Conservation (phyloP, 2,329 filamentous ascomycete genomes). For the Plectosphaerella plurivora region DNA sequence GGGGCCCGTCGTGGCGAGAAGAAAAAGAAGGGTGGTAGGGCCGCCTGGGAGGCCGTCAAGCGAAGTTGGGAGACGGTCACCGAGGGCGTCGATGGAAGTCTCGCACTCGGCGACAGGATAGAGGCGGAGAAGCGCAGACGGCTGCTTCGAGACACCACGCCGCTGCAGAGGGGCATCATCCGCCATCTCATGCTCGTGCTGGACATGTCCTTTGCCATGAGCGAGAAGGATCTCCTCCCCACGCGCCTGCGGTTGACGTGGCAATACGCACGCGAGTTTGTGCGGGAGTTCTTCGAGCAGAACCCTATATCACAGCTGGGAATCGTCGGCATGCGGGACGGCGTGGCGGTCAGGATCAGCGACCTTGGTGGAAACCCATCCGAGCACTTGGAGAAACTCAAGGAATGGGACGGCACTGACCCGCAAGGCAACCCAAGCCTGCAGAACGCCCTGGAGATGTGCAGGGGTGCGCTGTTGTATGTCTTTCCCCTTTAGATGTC, state of each 20-base stretch:
- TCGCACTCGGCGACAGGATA: constrained; percentile 69
- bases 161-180: constrained; percentile 93
- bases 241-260: constrained; percentile 80
- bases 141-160: constrained; percentile 87
- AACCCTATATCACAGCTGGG: constrained; percentile 96
- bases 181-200: constrained; percentile 89
- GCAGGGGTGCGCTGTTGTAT: constrained; percentile 81
- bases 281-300: constrained; percentile 94
- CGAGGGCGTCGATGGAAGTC: constrained; percentile 74
- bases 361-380: constrained; percentile 89
- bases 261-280: constrained; percentile 80
- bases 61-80: constrained; percentile 70
- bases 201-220: constrained; percentile 91
- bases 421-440: constrained; percentile 73
- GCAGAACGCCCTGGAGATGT: constrained; percentile 96
- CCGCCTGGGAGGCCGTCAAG: constrained; percentile 63
- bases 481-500: constrained; percentile 16
- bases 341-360: constrained; percentile 78
- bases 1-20: constrained; percentile 17
- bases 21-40: constrained; percentile 20
- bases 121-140: constrained; percentile 80
- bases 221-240: constrained; percentile 89
- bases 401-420: constrained; percentile 60
- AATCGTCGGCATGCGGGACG: constrained; percentile 89
- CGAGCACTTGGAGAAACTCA: constrained; percentile 77